A percentile compares a stretch with the other conserved stretches of the same genome.
phyloP scores from a whole-genome alignment of 2,329 filamentous ascomycete species.

The Monosporascus cannonballus region DNA sequence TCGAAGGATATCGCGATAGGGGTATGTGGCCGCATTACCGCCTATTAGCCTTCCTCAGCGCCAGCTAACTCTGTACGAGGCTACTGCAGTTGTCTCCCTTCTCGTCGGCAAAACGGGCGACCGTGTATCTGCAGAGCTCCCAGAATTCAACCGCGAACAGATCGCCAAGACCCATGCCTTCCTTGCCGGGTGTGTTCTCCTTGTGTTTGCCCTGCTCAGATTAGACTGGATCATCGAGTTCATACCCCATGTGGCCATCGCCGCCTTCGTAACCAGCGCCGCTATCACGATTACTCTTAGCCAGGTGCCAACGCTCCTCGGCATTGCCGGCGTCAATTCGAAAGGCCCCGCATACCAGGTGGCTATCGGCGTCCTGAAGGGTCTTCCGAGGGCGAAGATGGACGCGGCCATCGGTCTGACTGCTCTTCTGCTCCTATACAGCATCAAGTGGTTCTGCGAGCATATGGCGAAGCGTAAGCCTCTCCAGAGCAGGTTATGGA shows the following conservation, averaged over 20 bases:
- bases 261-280: constrained; percentile 44
- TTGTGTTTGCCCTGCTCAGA: constrained; percentile 40
- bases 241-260: constrained; percentile 43
- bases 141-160: constrained; percentile 29
- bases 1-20: constrained; percentile 84
- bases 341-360: constrained; percentile 39
- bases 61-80: constrained; percentile 4
- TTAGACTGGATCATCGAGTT: constrained; percentile 46
- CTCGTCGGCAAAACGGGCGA: constrained; percentile 41
- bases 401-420: constrained; percentile 70
- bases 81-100: constrained; percentile 45
- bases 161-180: constrained; percentile 40
- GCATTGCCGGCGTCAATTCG: constrained; percentile 38
- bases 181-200: constrained; percentile 36
- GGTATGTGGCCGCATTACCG: constrained; percentile 22
- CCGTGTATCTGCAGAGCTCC: constrained; percentile 29
- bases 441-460: constrained; percentile 55
- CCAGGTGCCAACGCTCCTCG: constrained; percentile 38
- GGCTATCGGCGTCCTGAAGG: constrained; percentile 36
- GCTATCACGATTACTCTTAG: constrained; percentile 45
- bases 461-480: constrained; percentile 57
- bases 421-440: constrained; percentile 59
- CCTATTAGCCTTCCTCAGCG: no score
- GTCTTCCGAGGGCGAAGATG: constrained; percentile 39
- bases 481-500: constrained; percentile 56